Percentiles rank a stretch among this genome's conserved stretches.
phyloP scores from a whole-genome alignment of 805 yeast species.

The Dipodascus albidus region DNA sequence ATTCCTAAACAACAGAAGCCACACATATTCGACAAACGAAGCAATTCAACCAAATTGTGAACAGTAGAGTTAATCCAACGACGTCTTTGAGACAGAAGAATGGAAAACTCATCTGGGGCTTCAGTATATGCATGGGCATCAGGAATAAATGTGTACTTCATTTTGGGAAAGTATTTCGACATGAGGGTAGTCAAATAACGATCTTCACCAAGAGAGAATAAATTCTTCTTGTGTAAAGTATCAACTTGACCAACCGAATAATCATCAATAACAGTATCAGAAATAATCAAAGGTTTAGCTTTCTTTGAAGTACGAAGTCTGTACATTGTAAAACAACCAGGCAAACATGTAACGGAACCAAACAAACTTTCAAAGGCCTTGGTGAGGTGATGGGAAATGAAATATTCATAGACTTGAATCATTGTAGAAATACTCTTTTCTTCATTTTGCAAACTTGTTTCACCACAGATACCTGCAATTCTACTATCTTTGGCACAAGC shows the following conservation, averaged over 20 bases:
- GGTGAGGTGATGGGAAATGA: constrained; percentile 52
- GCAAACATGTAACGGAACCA: constrained; percentile 54
- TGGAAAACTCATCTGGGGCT: constrained; percentile 42
- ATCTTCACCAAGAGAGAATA: constrained; percentile 52
- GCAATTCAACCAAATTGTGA: constrained; percentile 48
- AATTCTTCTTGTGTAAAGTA: constrained; percentile 49
- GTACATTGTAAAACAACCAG: constrained; percentile 55
- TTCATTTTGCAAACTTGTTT: constrained; percentile 48
- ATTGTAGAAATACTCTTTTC: constrained; percentile 43
- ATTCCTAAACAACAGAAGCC: constrained; percentile 51
- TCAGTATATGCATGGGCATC: constrained; percentile 49
- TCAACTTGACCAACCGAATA: constrained; percentile 45
- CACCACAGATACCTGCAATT: constrained; percentile 54
- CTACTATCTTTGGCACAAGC: constrained; percentile 47
- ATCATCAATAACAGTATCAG: constrained; percentile 47
- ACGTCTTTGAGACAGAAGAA: constrained; percentile 45
- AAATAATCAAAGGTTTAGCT: constrained; percentile 44
- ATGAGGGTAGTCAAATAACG: constrained; percentile 46
- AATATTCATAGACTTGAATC: constrained; percentile 53
- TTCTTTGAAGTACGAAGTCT: constrained; percentile 36
- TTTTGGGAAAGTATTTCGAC: constrained; percentile 45
- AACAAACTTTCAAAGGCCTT: constrained; percentile 52
- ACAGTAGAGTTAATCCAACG: constrained; percentile 61
- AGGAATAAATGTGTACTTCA: constrained; percentile 43
- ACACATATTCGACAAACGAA: constrained; percentile 45